These are phyloP conservation scores for Sclerospora graminicola DNA, from an alignment of 352 stramenopile genomes.

Conservation along the genomic window DNA sequence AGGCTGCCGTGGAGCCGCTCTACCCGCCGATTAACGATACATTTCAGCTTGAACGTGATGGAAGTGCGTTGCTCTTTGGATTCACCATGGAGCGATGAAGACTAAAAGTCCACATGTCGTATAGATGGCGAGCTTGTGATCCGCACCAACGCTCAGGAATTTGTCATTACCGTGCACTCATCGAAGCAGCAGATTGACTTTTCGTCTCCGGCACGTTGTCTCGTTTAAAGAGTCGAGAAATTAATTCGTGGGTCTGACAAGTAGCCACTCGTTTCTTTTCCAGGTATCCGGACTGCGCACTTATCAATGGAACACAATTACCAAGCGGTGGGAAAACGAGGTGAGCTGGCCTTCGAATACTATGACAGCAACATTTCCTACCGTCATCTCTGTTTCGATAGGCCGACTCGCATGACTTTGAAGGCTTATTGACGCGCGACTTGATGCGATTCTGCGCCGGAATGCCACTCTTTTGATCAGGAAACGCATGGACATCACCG, in stretches of 20 bases:
- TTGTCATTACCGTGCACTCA: constrained; percentile 43
- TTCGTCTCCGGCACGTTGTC: constrained; percentile 33
- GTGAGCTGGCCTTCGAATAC: constrained; percentile 11
- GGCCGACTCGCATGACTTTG: constrained; percentile 67
- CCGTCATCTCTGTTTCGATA: constrained; percentile 9
- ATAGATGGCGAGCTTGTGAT: constrained; percentile 38
- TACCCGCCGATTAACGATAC: constrained; percentile 48
- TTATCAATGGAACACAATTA: constrained; percentile 69
- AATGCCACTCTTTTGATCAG: constrained; percentile 54
- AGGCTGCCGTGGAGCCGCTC: constrained; percentile 44
- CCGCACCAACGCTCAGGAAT: constrained; percentile 38
- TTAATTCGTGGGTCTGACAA: not conserved
- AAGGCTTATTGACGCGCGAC: constrained; percentile 70
- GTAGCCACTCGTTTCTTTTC: not conserved
- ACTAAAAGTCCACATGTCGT: not conserved
- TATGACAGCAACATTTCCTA: constrained; percentile 1
- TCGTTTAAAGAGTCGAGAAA: not conserved
- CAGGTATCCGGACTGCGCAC: constrained; percentile 62
- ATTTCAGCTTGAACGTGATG: constrained; percentile 39
- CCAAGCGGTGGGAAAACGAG: constrained; percentile 69
- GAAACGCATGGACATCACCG: too few species aligned
- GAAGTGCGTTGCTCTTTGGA: constrained; percentile 12
- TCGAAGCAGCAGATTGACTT: constrained; percentile 66
- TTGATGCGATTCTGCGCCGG: constrained; percentile 70
- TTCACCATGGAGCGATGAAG: not conserved